Conservation (phyloP, 176 grass and related monocot genomes). For the Miscanthus lutarioriparius region DNA sequence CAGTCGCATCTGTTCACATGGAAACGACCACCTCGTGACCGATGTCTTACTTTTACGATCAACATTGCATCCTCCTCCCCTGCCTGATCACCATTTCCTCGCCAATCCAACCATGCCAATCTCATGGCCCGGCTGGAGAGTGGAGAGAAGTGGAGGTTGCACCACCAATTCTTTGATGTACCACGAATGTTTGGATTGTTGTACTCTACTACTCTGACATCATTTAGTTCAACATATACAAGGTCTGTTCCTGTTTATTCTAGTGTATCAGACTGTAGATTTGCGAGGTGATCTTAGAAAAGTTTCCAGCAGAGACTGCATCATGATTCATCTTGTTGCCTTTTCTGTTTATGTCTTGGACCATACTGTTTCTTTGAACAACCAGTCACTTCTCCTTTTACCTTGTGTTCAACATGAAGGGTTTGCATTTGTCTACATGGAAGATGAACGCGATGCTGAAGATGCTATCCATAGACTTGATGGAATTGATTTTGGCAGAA, state of each 20-base stretch:
- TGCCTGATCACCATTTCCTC: constrained; percentile 54
- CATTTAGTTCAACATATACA: constrained; percentile 74
- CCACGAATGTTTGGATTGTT: constrained; percentile 73
- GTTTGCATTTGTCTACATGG: constrained; percentile 99
- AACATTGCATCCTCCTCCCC: constrained; percentile 67
- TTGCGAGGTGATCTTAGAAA: constrained; percentile 42
- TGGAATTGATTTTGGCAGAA: constrained; percentile 86
- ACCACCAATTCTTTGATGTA: constrained; percentile 66
- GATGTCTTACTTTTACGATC: constrained; percentile 75
- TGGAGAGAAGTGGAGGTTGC: constrained; percentile 89
- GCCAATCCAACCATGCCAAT: constrained; percentile 72
- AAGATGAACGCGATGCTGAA: constrained; percentile 92
- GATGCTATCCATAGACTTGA: constrained; percentile 87
- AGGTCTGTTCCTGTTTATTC: constrained; percentile 96
- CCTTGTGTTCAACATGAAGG: constrained; percentile 50
- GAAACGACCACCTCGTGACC: constrained; percentile 70
- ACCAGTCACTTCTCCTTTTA: neutral
- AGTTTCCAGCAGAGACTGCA: constrained; percentile 27
- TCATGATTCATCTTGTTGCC: neutral
- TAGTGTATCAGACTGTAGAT: constrained; percentile 58
- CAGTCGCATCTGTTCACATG: constrained; percentile 74
- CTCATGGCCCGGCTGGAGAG: constrained; percentile 81
- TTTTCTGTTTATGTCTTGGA: constrained; percentile 17
- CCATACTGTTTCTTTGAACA: constrained; percentile 18
- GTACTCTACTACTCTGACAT: constrained; percentile 55